Conservation (phyloP, 2,329 filamentous ascomycete genomes). For the Colletotrichum coccodes region DNA sequence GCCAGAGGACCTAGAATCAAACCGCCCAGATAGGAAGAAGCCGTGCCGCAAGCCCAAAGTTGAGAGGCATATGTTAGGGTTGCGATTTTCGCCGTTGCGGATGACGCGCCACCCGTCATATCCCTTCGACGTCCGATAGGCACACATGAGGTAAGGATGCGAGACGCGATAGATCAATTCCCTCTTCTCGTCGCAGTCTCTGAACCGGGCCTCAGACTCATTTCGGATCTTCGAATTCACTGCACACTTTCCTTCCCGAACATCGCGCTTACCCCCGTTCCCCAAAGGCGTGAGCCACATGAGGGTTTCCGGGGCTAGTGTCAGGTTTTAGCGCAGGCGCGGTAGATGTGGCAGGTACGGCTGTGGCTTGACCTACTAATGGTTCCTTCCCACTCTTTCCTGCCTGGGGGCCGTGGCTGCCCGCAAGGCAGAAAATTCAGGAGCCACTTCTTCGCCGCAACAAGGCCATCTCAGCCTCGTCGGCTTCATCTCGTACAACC, state of each 20-base stretch:
- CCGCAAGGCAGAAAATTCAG: slow-evolving; percentile 20
- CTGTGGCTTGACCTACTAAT: slow-evolving; percentile 8
- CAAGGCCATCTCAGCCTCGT: slow-evolving; percentile 32
- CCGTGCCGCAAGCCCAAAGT: slow-evolving; percentile 10
- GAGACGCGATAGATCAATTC: background rate
- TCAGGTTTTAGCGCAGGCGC: slow-evolving; percentile 14
- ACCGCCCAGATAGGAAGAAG: background rate
- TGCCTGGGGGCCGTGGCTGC: slow-evolving; percentile 14
- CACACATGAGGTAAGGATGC: background rate
- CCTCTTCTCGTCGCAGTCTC: background rate
- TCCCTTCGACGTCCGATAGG: background rate
- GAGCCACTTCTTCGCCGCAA: slow-evolving; percentile 28
- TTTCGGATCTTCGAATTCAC: background rate
- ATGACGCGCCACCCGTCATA: slow-evolving; percentile 22
- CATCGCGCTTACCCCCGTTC: slow-evolving; percentile 20
- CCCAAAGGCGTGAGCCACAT: background rate
- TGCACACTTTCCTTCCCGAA: slow-evolving; percentile 1
- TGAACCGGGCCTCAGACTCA: background rate
- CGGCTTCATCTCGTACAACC: slow-evolving; percentile 26
- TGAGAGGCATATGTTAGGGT: slow-evolving; percentile 16
- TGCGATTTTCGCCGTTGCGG: slow-evolving; percentile 10
- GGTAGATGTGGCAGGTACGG: background rate
- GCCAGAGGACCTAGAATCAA: background rate
- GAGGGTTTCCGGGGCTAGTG: background rate
- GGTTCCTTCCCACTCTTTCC: background rate